Percentiles rank a stretch among this genome's conserved stretches.
phyloP scores from a whole-genome alignment of 139 green algal genomes.

The Micromonas commoda region DNA sequence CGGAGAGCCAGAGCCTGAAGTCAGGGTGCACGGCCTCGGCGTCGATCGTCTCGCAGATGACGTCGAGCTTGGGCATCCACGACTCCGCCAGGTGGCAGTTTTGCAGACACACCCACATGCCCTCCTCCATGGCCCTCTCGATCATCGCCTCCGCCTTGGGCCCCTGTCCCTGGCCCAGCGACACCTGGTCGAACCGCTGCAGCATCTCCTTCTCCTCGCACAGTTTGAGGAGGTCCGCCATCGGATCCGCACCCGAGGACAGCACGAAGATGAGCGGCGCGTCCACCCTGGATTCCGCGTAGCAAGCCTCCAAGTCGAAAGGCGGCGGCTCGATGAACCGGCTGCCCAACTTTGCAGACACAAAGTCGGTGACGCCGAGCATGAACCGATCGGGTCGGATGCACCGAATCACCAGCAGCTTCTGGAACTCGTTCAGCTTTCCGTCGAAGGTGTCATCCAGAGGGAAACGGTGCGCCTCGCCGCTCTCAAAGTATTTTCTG shows the following conservation, averaged over 20 bases:
- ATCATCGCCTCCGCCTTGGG: slow-evolving; percentile 55
- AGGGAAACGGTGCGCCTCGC: slow-evolving; percentile 55
- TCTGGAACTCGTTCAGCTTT: slow-evolving; percentile 57
- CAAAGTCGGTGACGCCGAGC: slow-evolving; percentile 53
- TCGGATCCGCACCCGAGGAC: slow-evolving; percentile 65
- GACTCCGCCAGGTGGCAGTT: slow-evolving; percentile 57
- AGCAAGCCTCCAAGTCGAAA: slow-evolving; percentile 66
- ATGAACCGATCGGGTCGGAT: slow-evolving; percentile 69
- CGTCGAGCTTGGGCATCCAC: slow-evolving; percentile 68
- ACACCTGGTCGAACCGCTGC: slow-evolving; percentile 77
- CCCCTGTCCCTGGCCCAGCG: slow-evolving; percentile 72
- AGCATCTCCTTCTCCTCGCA: slow-evolving; percentile 68
- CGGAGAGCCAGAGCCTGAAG: slow-evolving; percentile 66
- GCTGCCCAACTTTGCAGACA: slow-evolving; percentile 50
- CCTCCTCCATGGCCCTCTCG: slow-evolving; percentile 26
- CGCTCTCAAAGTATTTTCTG: slow-evolving; percentile 65
- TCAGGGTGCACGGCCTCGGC: slow-evolving; percentile 44
- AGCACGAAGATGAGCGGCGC: slow-evolving; percentile 77
- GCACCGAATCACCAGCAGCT: slow-evolving; percentile 56
- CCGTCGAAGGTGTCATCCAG: slow-evolving; percentile 47
- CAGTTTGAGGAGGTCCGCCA: slow-evolving; percentile 77
- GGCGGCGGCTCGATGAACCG: slow-evolving; percentile 70
- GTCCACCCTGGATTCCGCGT: slow-evolving; percentile 46
- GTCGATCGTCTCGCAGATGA: slow-evolving; percentile 51
- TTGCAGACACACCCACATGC: slow-evolving; percentile 53